A percentile compares a stretch with the other conserved stretches of the same genome.
phyloP scores from a whole-genome alignment of 2,329 filamentous ascomycete genomes.

The Tolypocladium amazonense region DNA sequence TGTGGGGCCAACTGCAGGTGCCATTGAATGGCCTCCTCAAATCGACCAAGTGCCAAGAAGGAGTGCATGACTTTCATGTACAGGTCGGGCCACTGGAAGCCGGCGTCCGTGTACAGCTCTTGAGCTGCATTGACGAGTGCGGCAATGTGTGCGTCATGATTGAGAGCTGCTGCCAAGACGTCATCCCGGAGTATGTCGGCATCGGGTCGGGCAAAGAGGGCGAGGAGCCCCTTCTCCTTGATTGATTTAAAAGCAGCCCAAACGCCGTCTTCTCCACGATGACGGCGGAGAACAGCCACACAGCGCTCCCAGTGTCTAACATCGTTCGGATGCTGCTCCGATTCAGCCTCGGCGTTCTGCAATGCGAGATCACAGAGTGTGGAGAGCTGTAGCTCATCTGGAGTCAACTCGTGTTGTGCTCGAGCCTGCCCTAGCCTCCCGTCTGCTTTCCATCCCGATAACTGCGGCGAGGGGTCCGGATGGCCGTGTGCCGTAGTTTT shows the following conservation, averaged over 20 bases:
- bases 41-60: slow-evolving; percentile 28
- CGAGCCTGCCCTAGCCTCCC: slow-evolving; percentile 8
- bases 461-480: not conserved
- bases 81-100: slow-evolving; percentile 36
- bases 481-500: not conserved
- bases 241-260: slow-evolving; percentile 17
- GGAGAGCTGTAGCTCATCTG: not conserved
- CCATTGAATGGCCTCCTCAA: slow-evolving; percentile 32
- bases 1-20: slow-evolving; percentile 32
- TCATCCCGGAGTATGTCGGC: slow-evolving; percentile 17
- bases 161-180: slow-evolving; percentile 18
- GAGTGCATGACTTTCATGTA: slow-evolving; percentile 36
- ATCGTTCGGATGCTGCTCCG: slow-evolving; percentile 4
- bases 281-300: slow-evolving; percentile 9
- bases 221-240: slow-evolving; percentile 4
- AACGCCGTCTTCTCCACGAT: slow-evolving; percentile 11
- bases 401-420: slow-evolving; percentile 2
- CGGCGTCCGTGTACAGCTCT: slow-evolving; percentile 24
- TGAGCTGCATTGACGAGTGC: slow-evolving; percentile 15
- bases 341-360: not conserved
- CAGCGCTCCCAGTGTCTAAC: slow-evolving; percentile 9
- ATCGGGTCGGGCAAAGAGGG: slow-evolving; percentile 10
- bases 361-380: not conserved
- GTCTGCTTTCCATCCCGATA: slow-evolving; percentile 9
- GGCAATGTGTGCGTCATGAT: slow-evolving; percentile 12